Percentiles rank a stretch among this genome's conserved stretches.
Conservation (phyloP, 2,329 filamentous ascomycete genomes). For the Albifimbria verrucaria region DNA sequence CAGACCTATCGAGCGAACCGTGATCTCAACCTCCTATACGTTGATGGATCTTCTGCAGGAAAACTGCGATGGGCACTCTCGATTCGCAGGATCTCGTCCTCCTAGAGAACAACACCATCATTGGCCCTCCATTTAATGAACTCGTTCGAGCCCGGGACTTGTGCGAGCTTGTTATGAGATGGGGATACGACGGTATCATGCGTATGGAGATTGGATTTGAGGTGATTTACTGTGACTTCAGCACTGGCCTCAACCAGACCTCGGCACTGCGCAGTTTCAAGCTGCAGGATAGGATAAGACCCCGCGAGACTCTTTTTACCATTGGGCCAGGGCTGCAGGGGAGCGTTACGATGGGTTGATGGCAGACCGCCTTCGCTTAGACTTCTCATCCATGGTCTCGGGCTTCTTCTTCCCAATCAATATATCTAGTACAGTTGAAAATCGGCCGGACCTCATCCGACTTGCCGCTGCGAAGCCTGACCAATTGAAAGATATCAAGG, state of each 20-base stretch:
- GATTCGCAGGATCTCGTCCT: slow-evolving; percentile 65
- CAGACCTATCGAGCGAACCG: slow-evolving; percentile 62
- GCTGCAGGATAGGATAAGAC: slow-evolving; percentile 12
- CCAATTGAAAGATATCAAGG: slow-evolving; percentile 32
- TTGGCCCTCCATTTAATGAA: slow-evolving; percentile 37
- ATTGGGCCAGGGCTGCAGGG: slow-evolving; percentile 37
- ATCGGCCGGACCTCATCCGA: slow-evolving; percentile 29
- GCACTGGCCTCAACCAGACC: slow-evolving; percentile 34
- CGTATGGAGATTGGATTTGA: slow-evolving; percentile 71
- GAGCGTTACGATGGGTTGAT: slow-evolving; percentile 45
- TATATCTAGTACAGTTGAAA: slow-evolving; percentile 37
- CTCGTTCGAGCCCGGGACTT: slow-evolving; percentile 48
- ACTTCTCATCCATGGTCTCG: slow-evolving; percentile 50
- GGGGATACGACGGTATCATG: slow-evolving; percentile 63
- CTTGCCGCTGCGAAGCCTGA: slow-evolving; percentile 21
- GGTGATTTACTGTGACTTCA: slow-evolving; percentile 65
- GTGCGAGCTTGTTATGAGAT: slow-evolving; percentile 50
- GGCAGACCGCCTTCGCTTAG: slow-evolving; percentile 35
- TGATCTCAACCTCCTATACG: slow-evolving; percentile 59
- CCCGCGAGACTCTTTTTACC: slow-evolving; percentile 28
- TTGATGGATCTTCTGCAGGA: slow-evolving; percentile 70
- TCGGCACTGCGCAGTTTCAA: slow-evolving; percentile 24
- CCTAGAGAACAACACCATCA: slow-evolving; percentile 30
- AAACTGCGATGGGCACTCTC: slow-evolving; percentile 61
- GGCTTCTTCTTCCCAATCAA: slow-evolving; percentile 50